Evolutionary conservation across 2,329 filamentous ascomycete species (phyloP).

Genomic region (Atkinsonella hypoxylon): DNA sequence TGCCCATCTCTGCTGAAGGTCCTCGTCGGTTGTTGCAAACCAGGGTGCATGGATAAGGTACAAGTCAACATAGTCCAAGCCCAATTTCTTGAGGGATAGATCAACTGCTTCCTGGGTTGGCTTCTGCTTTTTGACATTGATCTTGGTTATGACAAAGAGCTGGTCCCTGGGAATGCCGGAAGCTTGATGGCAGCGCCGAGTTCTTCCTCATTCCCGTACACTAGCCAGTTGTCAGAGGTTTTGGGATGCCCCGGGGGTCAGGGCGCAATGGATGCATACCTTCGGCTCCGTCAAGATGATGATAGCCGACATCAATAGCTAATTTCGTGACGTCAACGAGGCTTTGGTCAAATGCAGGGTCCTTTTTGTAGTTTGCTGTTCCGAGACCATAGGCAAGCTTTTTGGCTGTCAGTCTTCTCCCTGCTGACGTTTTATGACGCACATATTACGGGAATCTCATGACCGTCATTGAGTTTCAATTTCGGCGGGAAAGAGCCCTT

Average conservation of each 20-base stretch:
- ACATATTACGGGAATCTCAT: slow-evolving; percentile 56
- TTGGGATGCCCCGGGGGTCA: too few species aligned
- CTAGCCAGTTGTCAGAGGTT: slow-evolving; percentile 21
- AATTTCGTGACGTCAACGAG: slow-evolving; percentile 38
- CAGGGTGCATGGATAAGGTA: slow-evolving; percentile 53
- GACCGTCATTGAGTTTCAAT: slow-evolving; percentile 63
- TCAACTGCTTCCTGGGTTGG: slow-evolving; percentile 39
- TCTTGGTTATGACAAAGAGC: slow-evolving; percentile 58
- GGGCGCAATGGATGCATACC: slow-evolving; percentile 23
- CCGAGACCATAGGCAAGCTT: slow-evolving; percentile 60
- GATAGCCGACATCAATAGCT: slow-evolving; percentile 58
- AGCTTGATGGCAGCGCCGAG: slow-evolving; percentile 60
- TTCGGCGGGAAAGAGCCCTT: slow-evolving; percentile 35
- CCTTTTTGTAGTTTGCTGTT: slow-evolving; percentile 48
- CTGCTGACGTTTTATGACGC: not conserved
- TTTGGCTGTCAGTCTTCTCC: slow-evolving; percentile 16
- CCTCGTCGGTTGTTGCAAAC: slow-evolving; percentile 33
- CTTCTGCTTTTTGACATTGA: slow-evolving; percentile 27
- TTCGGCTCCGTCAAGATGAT: slow-evolving; percentile 66
- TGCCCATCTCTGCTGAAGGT: slow-evolving; percentile 48
- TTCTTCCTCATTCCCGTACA: slow-evolving; percentile 55
- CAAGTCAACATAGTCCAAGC: slow-evolving; percentile 59
- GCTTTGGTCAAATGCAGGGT: slow-evolving; percentile 41
- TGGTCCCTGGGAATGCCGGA: slow-evolving; percentile 51
- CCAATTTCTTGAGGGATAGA: slow-evolving; percentile 51